Evolutionary conservation across 257 asterid species (phyloP), one percentile per base, ranked within the genome.

Genomic region (Nicotiana obtusifolia): DNA sequence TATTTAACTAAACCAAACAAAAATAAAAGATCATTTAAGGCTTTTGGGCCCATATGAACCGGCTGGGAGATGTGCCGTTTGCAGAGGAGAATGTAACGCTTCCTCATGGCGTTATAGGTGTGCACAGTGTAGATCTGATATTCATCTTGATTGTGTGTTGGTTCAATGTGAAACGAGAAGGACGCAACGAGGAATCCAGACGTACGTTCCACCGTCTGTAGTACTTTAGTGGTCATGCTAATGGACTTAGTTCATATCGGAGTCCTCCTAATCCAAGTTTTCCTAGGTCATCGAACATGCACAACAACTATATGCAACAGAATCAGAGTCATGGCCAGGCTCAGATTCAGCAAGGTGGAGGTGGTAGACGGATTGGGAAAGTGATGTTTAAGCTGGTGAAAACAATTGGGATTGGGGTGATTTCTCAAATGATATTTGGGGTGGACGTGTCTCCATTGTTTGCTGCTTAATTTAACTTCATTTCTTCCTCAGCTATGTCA

Each of bases 31-130:
- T 83, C 82, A 77, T 57, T 67, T 56, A 64, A 77, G 30, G 76
- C 73, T 77, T 77, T 81, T 80, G 84, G 2, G 28, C 16, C 62
- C 76, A 7, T 1, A 28, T 11, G 65, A 57, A n/a, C 4, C 17
- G 35, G 13, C 80, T 24, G 61, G 56, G 4, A 64, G 20, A 0
- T 65, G 83, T 47, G 78, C 6, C 6, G 20, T 65, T 5, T 80
- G 83, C 9, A 54, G 26, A 11, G 76, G 33, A 37, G 31, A 30
- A 16, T 80, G 83, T 26, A 52, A 52, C 44, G 31, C 60, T 22
- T 49, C 80, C 0, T 77, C 83, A 30, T 86, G 88, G 88, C 66
- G 85, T 71, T 86, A 86, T 33, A 59, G 83, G 20, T 86, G 86
- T 31, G 84, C 57, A 7, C 17, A 14, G 1, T 86, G 88, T 73